A percentile compares a stretch with the other conserved stretches of the same genome.
phyloP scores from a whole-genome alignment of 148 eudicot genomes.

The Vaccinium myrtillus region DNA sequence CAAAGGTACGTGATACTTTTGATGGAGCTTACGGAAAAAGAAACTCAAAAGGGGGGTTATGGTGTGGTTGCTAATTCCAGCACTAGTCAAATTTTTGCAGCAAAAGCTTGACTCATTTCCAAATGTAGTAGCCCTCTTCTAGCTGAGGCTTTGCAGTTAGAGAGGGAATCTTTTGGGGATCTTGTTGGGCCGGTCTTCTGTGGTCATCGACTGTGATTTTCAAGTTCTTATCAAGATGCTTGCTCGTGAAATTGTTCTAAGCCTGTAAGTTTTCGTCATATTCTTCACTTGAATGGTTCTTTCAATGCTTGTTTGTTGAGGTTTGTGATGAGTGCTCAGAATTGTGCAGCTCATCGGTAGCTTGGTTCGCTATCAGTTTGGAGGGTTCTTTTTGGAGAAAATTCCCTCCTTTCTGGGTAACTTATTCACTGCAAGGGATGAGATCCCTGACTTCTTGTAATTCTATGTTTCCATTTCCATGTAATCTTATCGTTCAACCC shows the following conservation, averaged over 20 bases:
- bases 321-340: neutral
- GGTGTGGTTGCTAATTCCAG: neutral
- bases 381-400: neutral
- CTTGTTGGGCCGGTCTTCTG: neutral
- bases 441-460: no score
- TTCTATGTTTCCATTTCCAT: no score
- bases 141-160: neutral
- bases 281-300: neutral
- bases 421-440: no score
- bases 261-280: neutral
- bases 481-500: no score
- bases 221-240: neutral
- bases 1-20: neutral
- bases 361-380: neutral
- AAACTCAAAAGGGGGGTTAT: neutral
- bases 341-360: neutral
- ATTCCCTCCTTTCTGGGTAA: neutral
- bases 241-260: neutral
- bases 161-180: neutral
- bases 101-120: neutral
- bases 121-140: neutral
- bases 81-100: neutral
- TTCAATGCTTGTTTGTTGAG: neutral
- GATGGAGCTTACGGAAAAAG: neutral
- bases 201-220: neutral